Base-by-base conservation (phyloP, 2,329 filamentous ascomycete genomes). In the Magnaporthales sp. region DNA sequence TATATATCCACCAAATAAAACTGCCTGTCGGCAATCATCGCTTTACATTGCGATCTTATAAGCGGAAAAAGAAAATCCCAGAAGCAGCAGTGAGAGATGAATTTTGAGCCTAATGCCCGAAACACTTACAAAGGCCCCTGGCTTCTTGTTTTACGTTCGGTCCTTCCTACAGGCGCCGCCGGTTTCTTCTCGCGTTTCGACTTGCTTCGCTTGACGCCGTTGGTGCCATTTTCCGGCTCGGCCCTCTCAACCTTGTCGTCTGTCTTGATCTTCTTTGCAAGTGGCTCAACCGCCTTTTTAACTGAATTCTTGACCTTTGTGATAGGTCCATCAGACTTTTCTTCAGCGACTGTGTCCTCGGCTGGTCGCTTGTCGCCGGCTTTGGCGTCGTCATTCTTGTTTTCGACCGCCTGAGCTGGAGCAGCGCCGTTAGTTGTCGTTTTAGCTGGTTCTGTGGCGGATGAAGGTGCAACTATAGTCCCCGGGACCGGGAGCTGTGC, bases 331-430 rank as follows among this genome's bases (percentile, higher is more conserved):
- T 26, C 29, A 29, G 63, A 30, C 24, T 56, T 64, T 63, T 38
- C 68, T 32, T 29, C 30, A 64, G 56, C 66, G 46, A 27, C 11
- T 30, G 63, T 8, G 19, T 67, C 67, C 74, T 92, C 92, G 62
- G 93, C 94, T 58, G 73, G 71, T 70, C 72, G 72, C 68, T 74
- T 74, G 29, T 71, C 69, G 63, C 70, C 70, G 27, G 24, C 64
- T 58, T 66, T 66, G 54, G 22, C 54, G 3, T 62, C 64, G 15
- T 32, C 31, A 26, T 65, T 66, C 19, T 61, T 63, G 1, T 67
- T 31, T 1, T 63, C 24, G 1, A 30, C 56, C n/a, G 22, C 65
- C n/a, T 56, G 30, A 51, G 65, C 26, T 15, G 54, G 26, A 24
- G 64, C 32, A 61, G 67, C 64, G 31, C 61, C 63, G 27, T 64